Evolutionary conservation across 768 basidiomycete genomes (phyloP).

Genomic region (Amanita subjunquillea): DNA sequence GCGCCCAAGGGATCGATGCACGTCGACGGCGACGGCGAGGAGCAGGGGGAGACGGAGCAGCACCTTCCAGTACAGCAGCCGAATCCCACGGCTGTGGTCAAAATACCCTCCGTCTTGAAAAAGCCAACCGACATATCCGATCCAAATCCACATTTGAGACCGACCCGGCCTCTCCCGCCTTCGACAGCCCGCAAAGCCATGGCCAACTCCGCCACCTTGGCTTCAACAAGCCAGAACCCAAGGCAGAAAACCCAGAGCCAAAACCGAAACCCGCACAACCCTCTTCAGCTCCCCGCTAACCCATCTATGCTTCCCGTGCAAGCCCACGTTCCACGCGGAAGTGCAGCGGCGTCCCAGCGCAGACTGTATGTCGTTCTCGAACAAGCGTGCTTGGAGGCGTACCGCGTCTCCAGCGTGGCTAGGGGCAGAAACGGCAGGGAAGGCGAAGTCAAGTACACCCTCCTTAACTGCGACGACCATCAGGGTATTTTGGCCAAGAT

Average conservation of each 20-base stretch:
- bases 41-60: conserved; percentile 6
- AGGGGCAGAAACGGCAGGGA: conserved; percentile 43
- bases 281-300: conserved; percentile 45
- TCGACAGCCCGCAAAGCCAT: conserved; percentile 46
- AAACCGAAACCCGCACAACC: conserved; percentile 15
- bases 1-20: conserved; percentile 15
- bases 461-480: conserved; percentile 98
- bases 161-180: conserved; percentile 53
- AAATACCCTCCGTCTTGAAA: not conserved
- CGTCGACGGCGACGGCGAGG: conserved; percentile 13
- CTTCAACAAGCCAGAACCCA: too few relatives aligned
- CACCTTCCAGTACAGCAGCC: not conserved
- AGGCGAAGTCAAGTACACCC: conserved; percentile 87
- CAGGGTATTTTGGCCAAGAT: conserved; percentile 98
- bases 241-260: conserved; percentile 13
- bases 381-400: conserved; percentile 93
- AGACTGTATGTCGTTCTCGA: conserved; percentile 85
- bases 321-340: conserved; percentile 58
- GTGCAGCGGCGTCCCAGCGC: conserved; percentile 43
- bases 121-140: not conserved
- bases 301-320: conserved; percentile 78
- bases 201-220: conserved; percentile 9
- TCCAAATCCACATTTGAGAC: conserved; percentile 18
- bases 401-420: conserved; percentile 61
- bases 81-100: not conserved